Evolutionary conservation across 2,329 filamentous ascomycete species (phyloP).

Genomic region (Aspergillus arachidicola): DNA sequence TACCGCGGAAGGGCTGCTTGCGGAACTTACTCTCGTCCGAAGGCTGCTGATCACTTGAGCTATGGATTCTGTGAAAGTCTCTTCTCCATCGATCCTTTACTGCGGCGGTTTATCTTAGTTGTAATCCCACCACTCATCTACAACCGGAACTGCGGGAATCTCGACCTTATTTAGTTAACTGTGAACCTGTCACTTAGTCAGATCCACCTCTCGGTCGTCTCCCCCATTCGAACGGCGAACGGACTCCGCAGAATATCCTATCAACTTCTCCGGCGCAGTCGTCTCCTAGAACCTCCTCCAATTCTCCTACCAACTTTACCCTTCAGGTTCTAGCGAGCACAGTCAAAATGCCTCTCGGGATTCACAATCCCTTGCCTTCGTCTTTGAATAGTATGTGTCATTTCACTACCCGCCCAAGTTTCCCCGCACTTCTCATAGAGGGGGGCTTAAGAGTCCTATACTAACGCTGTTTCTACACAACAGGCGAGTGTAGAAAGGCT

Average conservation of each 20-base stretch:
- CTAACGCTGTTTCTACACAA: conserved; percentile 36
- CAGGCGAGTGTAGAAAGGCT: conserved; percentile 97
- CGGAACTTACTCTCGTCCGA: not conserved
- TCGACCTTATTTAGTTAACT: not conserved
- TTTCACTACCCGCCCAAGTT: conserved; percentile 18
- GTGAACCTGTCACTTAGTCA: conserved; percentile 6
- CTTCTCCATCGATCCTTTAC: not conserved
- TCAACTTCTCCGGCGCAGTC: conserved; percentile 15
- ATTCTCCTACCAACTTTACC: not conserved
- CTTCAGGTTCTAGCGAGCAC: conserved; percentile 16
- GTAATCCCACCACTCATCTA: not conserved
- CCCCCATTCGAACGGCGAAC: conserved; percentile 24
- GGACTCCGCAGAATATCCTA: conserved; percentile 16
- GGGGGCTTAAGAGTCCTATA: conserved; percentile 18
- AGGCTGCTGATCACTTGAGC: not conserved
- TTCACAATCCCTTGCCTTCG: conserved; percentile 51
- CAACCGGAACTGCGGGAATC: not conserved
- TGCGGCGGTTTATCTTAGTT: not conserved
- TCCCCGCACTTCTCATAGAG: conserved; percentile 35
- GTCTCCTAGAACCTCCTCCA: conserved; percentile 2
- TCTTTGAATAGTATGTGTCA: conserved; percentile 50
- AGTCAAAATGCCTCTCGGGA: conserved; percentile 46
- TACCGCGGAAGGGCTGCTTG: not conserved
- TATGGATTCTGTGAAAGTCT: not conserved
- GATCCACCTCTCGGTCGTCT: conserved; percentile 27